These are phyloP conservation scores for Punctularia strigosozonata DNA, from an alignment of 768 basidiomycete species.

Conservation along the genomic window DNA sequence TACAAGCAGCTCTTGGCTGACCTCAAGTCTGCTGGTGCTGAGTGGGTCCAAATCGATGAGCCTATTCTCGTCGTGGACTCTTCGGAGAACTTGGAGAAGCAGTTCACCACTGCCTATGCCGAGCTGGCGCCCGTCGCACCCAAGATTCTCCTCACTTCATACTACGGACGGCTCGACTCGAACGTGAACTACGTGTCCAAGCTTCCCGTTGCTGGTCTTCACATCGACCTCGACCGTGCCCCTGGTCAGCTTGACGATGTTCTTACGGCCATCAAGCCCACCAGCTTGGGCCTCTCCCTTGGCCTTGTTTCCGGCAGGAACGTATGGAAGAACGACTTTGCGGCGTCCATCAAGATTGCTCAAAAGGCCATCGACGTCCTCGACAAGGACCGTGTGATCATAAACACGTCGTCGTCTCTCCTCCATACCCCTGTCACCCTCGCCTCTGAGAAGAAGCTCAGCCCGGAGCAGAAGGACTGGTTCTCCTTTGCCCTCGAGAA, in stretches of 20 bases:
- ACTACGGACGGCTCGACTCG: slow-evolving; percentile 92
- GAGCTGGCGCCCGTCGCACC: slow-evolving; percentile 76
- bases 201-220: slow-evolving; percentile 87
- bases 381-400: slow-evolving; percentile 79
- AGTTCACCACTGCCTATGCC: slow-evolving; percentile 72
- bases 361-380: slow-evolving; percentile 79
- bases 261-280: slow-evolving; percentile 73
- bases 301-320: slow-evolving; percentile 97
- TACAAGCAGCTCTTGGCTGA: slow-evolving; percentile 85
- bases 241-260: slow-evolving; percentile 80
- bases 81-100: slow-evolving; percentile 62
- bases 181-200: slow-evolving; percentile 84
- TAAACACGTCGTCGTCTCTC: slow-evolving; percentile 95
- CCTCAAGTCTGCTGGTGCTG: slow-evolving; percentile 87
- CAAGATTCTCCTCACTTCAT: slow-evolving; percentile 89
- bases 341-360: slow-evolving; percentile 66
- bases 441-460: slow-evolving; percentile 84
- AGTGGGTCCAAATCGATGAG: slow-evolving; percentile 95
- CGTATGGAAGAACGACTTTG: slow-evolving; percentile 98
- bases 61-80: slow-evolving; percentile 90
- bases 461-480: slow-evolving; percentile 88
- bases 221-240: slow-evolving; percentile 94
- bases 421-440: slow-evolving; percentile 97
- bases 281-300: slow-evolving; percentile 74
- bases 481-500: slow-evolving; percentile 98